These are phyloP conservation scores for Microcyclospora pomicola DNA, from an alignment of 2,329 filamentous ascomycete genomes.

Conservation along the genomic window DNA sequence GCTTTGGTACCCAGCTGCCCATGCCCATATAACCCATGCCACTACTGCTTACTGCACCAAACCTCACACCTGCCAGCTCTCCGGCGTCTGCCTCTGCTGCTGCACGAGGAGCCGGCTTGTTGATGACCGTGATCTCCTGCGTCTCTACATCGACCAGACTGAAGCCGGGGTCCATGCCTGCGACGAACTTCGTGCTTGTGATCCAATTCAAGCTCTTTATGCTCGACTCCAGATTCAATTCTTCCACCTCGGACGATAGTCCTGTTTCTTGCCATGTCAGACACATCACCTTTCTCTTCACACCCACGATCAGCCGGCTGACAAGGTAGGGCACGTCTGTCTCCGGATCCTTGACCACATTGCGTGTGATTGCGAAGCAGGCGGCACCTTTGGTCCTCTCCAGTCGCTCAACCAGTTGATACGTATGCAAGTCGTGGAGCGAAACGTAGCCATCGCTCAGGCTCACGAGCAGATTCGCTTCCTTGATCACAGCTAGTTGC, in stretches of 20 bases:
- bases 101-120: conserved; percentile 24
- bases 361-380: conserved; percentile 84
- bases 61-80: conserved; percentile 48
- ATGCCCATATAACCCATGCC: conserved; percentile 97
- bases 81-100: conserved; percentile 35
- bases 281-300: conserved; percentile 76
- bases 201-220: conserved; percentile 89
- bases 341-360: conserved; percentile 77
- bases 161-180: conserved; percentile 83
- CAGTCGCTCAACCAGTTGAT: conserved; percentile 67
- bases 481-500: conserved; percentile 89
- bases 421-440: conserved; percentile 77
- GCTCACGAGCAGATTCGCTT: conserved; percentile 80
- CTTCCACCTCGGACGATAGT: conserved; percentile 55
- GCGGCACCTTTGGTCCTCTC: conserved; percentile 75
- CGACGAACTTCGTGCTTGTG: conserved; percentile 71
- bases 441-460: conserved; percentile 82
- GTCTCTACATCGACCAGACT: conserved; percentile 73
- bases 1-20: conserved; percentile 80
- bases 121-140: conserved; percentile 60
- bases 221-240: conserved; percentile 67
- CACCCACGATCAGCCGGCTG: conserved; percentile 76
- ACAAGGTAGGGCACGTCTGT: conserved; percentile 89
- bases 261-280: conserved; percentile 98
- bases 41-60: conserved; percentile 68